These are phyloP conservation scores for Cutaneotrichosporon sp. DNA, from an alignment of 1,284 basidiomycete species.

Conservation along the genomic window DNA sequence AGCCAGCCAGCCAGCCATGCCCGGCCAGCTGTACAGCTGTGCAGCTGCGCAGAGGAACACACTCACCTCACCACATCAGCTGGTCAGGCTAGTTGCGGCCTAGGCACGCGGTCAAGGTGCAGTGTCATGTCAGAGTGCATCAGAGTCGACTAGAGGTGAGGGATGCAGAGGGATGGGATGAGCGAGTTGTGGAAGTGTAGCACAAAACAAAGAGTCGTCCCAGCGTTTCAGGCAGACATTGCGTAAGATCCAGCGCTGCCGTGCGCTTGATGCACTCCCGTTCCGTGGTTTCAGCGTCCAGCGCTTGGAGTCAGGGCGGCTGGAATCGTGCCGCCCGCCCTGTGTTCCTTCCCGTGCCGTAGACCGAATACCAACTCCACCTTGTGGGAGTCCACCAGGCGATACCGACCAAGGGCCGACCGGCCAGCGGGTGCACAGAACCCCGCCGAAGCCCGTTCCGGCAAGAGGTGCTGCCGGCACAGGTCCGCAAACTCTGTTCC, in stretches of 20 bases:
- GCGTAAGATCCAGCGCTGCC: not conserved
- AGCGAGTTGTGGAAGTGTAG: no score
- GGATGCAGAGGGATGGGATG: not conserved
- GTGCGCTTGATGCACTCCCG: conserved; percentile 8
- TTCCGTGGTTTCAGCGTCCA: not conserved
- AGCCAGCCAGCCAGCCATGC: no score
- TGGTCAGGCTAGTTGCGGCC: not conserved
- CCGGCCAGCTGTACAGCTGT: no score
- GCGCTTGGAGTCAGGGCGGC: not conserved
- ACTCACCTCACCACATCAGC: not conserved
- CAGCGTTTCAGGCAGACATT: conserved; percentile 7
- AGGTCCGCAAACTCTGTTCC: not conserved
- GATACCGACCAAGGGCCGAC: not conserved
- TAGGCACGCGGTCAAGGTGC: not conserved
- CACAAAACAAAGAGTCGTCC: not conserved
- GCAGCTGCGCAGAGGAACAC: not conserved
- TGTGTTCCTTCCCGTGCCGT: conserved; percentile 1
- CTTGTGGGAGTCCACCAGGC: not conserved
- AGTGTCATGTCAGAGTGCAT: not conserved
- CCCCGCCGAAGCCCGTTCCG: not conserved
- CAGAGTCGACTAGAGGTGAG: not conserved
- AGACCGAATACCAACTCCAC: not conserved
- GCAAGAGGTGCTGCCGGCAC: not conserved
- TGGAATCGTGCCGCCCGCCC: not conserved
- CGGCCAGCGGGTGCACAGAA: not conserved